A percentile compares a stretch with the other conserved stretches of the same genome.
Conservation (phyloP, 495 filamentous ascomycete genomes). For the Letharia columbiana region DNA sequence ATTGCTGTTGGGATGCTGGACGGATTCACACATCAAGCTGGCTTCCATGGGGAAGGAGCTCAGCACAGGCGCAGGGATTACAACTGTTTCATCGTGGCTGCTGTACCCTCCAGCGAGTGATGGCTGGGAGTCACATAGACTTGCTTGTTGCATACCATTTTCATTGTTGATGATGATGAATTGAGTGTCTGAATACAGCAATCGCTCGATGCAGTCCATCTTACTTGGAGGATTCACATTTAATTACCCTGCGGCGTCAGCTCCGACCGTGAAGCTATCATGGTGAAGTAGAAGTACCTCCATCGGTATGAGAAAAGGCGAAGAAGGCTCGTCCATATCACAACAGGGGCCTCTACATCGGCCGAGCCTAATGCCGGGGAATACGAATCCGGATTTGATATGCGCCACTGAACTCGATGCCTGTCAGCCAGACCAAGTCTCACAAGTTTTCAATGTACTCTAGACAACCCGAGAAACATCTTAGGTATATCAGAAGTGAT, state of each 20-base stretch:
- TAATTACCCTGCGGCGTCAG: not conserved
- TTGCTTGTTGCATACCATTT: not conserved
- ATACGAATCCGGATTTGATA: conserved; percentile 10
- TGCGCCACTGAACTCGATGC: conserved; percentile 6
- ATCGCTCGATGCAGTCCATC: not conserved
- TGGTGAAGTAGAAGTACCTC: not conserved
- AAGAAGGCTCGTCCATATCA: too few relatives aligned
- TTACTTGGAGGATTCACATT: not conserved
- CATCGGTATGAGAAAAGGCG: too few relatives aligned
- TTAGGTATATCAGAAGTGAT: too few relatives aligned
- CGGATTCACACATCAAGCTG: not conserved
- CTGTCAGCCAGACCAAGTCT: conserved; percentile 5
- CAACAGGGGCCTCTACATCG: conserved; percentile 1
- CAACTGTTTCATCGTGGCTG: not conserved
- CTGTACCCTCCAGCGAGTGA: not conserved
- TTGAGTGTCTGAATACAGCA: conserved; percentile 1
- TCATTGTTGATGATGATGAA: not conserved
- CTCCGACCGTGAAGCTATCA: not conserved
- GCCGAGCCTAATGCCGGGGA: conserved; percentile 12
- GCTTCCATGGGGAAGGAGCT: conserved; percentile 8
- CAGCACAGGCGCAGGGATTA: conserved; percentile 11
- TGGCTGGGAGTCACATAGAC: conserved; percentile 5
- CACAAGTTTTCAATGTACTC: too few relatives aligned
- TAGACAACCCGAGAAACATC: too few relatives aligned
- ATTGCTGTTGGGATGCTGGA: conserved; percentile 11